These are phyloP conservation scores for Phytophthora capsici DNA, from an alignment of 352 stramenopile genomes.

Conservation along the genomic window DNA sequence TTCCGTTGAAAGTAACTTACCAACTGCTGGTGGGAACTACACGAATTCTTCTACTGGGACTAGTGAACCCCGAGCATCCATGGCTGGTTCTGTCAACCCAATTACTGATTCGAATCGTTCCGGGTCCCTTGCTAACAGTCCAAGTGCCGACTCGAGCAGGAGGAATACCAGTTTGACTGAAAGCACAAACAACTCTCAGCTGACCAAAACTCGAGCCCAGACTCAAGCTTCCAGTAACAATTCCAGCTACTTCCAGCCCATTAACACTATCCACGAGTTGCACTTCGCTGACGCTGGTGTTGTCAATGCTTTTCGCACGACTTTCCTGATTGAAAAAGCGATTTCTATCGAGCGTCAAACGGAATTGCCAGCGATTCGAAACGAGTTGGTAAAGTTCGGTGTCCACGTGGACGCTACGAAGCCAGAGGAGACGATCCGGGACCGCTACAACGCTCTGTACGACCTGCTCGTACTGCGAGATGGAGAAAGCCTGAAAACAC, in stretches of 20 bases:
- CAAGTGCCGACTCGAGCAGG: background rate
- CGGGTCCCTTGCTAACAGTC: constrained; percentile 3
- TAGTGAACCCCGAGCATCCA: background rate
- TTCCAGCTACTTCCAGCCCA: constrained; percentile 9
- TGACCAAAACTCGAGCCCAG: constrained; percentile 3
- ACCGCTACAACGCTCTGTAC: constrained; percentile 65
- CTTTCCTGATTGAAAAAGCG: constrained; percentile 74
- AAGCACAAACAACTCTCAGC: background rate
- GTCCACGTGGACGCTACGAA: constrained; percentile 32
- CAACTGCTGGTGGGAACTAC: background rate
- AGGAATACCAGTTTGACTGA: constrained; percentile 1
- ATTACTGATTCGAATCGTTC: background rate
- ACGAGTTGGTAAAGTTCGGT: constrained; percentile 69
- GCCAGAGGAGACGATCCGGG: constrained; percentile 10
- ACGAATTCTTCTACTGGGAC: too few species aligned
- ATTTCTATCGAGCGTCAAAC: constrained; percentile 69
- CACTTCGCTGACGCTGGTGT: constrained; percentile 51
- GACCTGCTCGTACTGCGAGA: constrained; percentile 74
- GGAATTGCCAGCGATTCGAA: constrained; percentile 38
- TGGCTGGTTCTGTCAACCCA: background rate
- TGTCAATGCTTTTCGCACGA: constrained; percentile 62
- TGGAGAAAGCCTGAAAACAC: constrained; percentile 65
- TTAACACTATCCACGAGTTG: constrained; percentile 67
- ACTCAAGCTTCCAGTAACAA: constrained; percentile 6
- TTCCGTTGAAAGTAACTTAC: background rate